These are phyloP conservation scores for Vitellaria paradoxa DNA, from an alignment of 179 eudicot species.

Conservation along the genomic window DNA sequence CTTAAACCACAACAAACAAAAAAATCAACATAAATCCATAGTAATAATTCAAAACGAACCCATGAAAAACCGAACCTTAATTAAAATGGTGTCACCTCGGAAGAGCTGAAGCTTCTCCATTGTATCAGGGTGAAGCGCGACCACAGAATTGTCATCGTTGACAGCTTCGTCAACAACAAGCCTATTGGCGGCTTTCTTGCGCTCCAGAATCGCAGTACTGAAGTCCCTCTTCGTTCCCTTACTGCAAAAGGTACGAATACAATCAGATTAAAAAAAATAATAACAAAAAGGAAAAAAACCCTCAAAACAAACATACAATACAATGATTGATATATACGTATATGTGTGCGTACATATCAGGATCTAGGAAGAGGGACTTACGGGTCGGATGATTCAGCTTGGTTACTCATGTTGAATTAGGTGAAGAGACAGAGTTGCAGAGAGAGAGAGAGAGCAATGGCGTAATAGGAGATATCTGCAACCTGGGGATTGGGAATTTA, in stretches of 20 bases:
- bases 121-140: constrained; percentile 64
- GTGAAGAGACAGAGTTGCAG: neutral
- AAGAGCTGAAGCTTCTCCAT: constrained; percentile 91
- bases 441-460: neutral
- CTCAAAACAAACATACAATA: constrained; percentile 5
- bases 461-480: no score
- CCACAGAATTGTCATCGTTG: constrained; percentile 81
- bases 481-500: no score
- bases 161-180: constrained; percentile 77
- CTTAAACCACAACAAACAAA: neutral
- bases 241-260: constrained; percentile 26
- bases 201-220: constrained; percentile 78
- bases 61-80: constrained; percentile 45
- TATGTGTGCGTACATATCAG: neutral
- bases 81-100: constrained; percentile 72
- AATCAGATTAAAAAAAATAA: constrained; percentile 6
- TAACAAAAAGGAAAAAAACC: neutral
- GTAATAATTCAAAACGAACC: neutral
- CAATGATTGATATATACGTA: neutral
- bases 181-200: constrained; percentile 73
- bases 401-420: constrained; percentile 32
- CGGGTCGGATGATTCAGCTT: constrained; percentile 65
- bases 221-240: constrained; percentile 76
- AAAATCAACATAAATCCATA: neutral
- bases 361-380: constrained; percentile 23